phyloP scores from a whole-genome alignment of 345 rosid species.

The Salix suchowensis region DNA sequence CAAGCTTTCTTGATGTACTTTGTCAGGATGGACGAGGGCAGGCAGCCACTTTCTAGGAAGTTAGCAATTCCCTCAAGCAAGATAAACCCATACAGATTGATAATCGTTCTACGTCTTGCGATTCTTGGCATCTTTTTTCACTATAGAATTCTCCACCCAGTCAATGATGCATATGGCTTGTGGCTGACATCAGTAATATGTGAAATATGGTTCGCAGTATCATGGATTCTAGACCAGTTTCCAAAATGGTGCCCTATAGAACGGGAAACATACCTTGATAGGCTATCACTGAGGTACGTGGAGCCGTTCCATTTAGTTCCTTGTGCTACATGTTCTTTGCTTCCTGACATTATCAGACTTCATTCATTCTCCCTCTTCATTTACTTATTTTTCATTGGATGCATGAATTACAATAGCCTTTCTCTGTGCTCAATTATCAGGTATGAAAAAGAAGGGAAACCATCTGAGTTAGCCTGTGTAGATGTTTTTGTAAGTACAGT shows the following conservation, averaged over 20 bases:
- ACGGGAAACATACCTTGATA: slow-evolving; percentile 93
- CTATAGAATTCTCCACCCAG: slow-evolving; percentile 90
- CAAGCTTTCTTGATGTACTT: slow-evolving; percentile 6
- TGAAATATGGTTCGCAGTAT: slow-evolving; percentile 96
- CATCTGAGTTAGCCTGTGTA: slow-evolving; percentile 69
- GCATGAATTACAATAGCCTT: slow-evolving; percentile 1
- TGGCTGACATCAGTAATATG: slow-evolving; percentile 98
- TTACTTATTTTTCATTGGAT: neutral
- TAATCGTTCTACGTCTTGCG: slow-evolving; percentile 77
- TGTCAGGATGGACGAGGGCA: slow-evolving; percentile 99
- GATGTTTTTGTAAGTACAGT: slow-evolving; percentile 94
- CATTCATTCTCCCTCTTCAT: neutral
- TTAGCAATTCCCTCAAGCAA: slow-evolving; percentile 91
- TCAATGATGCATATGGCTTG: slow-evolving; percentile 76
- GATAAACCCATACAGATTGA: slow-evolving; percentile 88
- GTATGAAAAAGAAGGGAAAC: slow-evolving; percentile 97
- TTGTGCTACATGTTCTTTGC: neutral
- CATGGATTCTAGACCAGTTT: slow-evolving; percentile 98
- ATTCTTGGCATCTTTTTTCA: slow-evolving; percentile 90
- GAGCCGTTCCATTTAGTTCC: neutral
- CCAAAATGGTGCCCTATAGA: slow-evolving; percentile 93
- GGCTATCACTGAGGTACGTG: slow-evolving; percentile 80
- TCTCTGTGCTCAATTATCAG: slow-evolving; percentile 33
- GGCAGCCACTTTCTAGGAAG: slow-evolving; percentile 98
- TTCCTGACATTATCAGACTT: neutral